Evolutionary conservation across 192 early-diverging fungal species (phyloP), one percentile per base, ranked within the genome.

Genomic region (Globomyces pollinis-pini): DNA sequence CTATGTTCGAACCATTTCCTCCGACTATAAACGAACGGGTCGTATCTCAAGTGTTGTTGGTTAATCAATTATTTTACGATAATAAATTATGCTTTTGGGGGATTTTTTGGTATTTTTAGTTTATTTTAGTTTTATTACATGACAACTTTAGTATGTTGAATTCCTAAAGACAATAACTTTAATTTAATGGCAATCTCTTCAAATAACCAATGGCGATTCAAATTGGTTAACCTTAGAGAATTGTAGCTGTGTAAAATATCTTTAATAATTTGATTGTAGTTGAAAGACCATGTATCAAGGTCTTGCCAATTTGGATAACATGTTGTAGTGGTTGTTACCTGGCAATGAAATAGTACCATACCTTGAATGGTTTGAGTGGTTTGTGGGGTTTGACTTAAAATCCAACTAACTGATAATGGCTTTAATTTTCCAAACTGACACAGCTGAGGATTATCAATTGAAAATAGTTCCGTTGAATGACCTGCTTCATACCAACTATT

Each of bases 221-320:
- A 26, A 47, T 47, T 47, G 0, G 44, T 26, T 26, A 28, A 26
- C 0, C 44, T 20, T 2, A 47, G 44, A 12, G 28, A 47, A 15
- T 47, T 47, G 24, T 47, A 47, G 20, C 44, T 26, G 23, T 47
- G 23, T 21, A 28, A 4, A 34, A 55, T 55, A 34, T 55, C 53
- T 34, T 55, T 55, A 1, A 55, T 28, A 41, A 39, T 39, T 15
- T 20, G 38, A 55, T 28, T 4, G 29, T 28, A 38, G 34, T 18
- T 34, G 33, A 38, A 0, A 28, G 20, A n/a, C 23, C 53, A 16
- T 34, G 23, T 28, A 28, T 47, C 53, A 24, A 41, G 8, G 34
- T 16, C 32, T 21, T 20, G 38, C 21, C 21, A 16, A 18, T 8
- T 3, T 20, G 29, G 38, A 28, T 38, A 9, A 20, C 11, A 13